Conservation (phyloP, 2,329 filamentous ascomycete genomes). For the Diaporthe sp. region DNA sequence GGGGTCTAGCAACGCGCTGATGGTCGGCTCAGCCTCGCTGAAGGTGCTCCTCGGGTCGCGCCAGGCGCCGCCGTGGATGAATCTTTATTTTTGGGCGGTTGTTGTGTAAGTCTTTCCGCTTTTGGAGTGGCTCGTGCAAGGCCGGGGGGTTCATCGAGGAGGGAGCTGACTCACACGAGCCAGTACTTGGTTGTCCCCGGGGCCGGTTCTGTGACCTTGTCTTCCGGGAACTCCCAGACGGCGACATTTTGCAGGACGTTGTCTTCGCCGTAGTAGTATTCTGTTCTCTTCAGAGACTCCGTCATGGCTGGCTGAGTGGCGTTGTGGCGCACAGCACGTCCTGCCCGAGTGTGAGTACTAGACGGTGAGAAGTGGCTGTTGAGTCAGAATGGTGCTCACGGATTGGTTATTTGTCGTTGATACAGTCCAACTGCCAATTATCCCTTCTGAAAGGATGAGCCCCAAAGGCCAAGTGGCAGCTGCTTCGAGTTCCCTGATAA, state of each 20-base stretch:
- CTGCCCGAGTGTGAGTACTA: background rate
- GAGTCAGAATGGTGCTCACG: background rate
- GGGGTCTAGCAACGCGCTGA: slow-evolving; percentile 56
- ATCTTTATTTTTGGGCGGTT: slow-evolving; percentile 49
- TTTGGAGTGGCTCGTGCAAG: background rate
- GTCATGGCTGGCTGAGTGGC: slow-evolving; percentile 13
- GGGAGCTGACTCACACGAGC: slow-evolving; percentile 37
- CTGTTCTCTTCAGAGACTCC: slow-evolving; percentile 37
- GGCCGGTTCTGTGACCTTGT: background rate
- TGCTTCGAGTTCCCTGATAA: background rate
- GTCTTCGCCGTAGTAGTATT: slow-evolving; percentile 37
- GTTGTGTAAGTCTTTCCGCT: background rate
- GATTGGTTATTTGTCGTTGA: too few species aligned
- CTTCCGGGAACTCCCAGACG: slow-evolving; percentile 41
- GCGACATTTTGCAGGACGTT: slow-evolving; percentile 41
- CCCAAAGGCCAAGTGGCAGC: background rate
- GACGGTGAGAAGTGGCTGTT: background rate
- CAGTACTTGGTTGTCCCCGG: slow-evolving; percentile 37
- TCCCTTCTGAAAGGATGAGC: background rate
- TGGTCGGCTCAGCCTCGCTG: slow-evolving; percentile 60
- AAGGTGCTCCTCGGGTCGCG: slow-evolving; percentile 68
- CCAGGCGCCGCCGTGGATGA: slow-evolving; percentile 76
- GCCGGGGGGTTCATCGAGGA: background rate
- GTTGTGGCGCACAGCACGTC: background rate
- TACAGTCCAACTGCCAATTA: background rate